A percentile compares a stretch with the other conserved stretches of the same genome.
Evolutionary conservation across 176 grass and related monocot genomes (phyloP).

Genomic region (Areca catechu): DNA sequence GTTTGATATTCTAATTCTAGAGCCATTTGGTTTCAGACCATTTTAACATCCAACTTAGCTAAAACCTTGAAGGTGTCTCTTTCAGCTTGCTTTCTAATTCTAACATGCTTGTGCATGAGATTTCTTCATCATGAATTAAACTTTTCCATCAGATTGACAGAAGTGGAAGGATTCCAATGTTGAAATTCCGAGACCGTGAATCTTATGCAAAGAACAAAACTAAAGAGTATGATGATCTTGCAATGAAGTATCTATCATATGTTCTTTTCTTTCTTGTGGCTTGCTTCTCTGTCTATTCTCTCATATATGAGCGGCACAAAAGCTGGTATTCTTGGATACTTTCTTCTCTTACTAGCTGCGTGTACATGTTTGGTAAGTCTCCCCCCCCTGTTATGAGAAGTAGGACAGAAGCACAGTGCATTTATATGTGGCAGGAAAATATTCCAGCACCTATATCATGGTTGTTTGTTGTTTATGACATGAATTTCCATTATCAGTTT

Average conservation of each 20-base stretch:
- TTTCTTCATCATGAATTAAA: too few relatives aligned
- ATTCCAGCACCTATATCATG: too few relatives aligned
- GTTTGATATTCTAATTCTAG: not conserved
- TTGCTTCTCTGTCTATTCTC: constrained; percentile 77
- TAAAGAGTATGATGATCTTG: constrained; percentile 95
- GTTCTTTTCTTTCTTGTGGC: constrained; percentile 66
- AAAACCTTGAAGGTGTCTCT: not conserved
- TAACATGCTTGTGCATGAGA: not conserved
- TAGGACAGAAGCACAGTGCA: too few relatives aligned
- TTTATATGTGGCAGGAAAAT: too few relatives aligned
- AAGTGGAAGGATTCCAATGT: constrained; percentile 73
- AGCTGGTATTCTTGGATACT: constrained; percentile 99
- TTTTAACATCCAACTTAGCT: too few relatives aligned
- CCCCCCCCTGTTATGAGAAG: not conserved
- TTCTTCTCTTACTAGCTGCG: constrained; percentile 94
- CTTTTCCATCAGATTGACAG: constrained; percentile 62
- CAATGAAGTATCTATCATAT: constrained; percentile 93
- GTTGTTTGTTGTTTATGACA: too few relatives aligned
- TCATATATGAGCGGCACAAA: constrained; percentile 88
- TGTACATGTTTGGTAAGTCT: constrained; percentile 99
- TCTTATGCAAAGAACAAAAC: constrained; percentile 97
- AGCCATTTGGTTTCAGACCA: too few relatives aligned
- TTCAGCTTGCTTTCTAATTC: not conserved
- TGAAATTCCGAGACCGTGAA: constrained; percentile 76
- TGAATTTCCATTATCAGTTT: too few relatives aligned